These are phyloP conservation scores for Globisporangium echinulatum DNA, from an alignment of 352 stramenopile genomes.

Conservation along the genomic window DNA sequence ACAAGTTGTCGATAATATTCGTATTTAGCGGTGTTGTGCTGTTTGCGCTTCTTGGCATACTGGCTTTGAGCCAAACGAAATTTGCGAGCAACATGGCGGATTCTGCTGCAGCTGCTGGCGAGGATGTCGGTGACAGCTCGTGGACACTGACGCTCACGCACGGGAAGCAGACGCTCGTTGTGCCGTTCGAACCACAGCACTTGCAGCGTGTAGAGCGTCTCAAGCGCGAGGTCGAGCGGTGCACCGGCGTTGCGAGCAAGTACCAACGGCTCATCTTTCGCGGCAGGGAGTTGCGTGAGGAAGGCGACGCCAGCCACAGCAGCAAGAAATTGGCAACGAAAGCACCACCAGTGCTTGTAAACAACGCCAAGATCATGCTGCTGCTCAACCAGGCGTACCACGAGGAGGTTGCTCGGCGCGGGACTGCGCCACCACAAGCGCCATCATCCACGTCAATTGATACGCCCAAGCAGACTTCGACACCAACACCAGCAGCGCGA, in stretches of 20 bases:
- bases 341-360: constrained; percentile 5
- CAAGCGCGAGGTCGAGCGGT: constrained; percentile 20
- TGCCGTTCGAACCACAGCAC: constrained; percentile 20
- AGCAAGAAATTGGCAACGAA: constrained; percentile 5
- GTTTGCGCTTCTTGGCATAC: no score
- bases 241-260: constrained; percentile 28
- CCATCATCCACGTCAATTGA: background rate
- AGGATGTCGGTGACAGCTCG: constrained; percentile 3
- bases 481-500: background rate
- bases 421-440: background rate
- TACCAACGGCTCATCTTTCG: constrained; percentile 54
- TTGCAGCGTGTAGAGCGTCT: constrained; percentile 23
- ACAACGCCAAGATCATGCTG: constrained; percentile 42
- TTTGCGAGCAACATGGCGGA: no score
- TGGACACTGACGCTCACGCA: constrained; percentile 26
- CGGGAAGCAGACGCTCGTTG: constrained; percentile 29
- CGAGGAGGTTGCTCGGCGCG: background rate
- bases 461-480: no score
- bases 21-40: no score
- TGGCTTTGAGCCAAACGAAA: no score
- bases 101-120: no score
- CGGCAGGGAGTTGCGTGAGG: constrained; percentile 30
- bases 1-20: no score
- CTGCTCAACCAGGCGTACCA: constrained; percentile 31
- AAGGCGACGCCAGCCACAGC: background rate